Evolutionary conservation across 1,284 basidiomycete species (phyloP).

Genomic region (Austroboletus novae-zelandiae): DNA sequence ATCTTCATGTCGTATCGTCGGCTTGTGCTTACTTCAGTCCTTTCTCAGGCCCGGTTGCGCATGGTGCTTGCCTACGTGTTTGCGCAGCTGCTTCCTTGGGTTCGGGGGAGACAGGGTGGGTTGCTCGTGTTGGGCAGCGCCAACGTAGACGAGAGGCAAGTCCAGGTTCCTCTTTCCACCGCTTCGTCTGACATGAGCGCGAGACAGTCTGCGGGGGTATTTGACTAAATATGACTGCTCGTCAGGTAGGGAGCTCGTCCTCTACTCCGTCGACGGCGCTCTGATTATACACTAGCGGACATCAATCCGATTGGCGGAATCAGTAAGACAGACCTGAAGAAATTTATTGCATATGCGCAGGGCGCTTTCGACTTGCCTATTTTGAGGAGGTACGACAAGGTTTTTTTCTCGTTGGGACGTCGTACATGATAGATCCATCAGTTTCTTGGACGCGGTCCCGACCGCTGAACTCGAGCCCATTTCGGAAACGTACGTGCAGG

Average conservation of each 20-base stretch:
- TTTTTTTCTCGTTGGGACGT: background rate
- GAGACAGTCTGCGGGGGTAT: conserved; percentile 83
- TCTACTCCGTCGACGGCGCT: background rate
- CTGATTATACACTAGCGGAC: conserved; percentile 61
- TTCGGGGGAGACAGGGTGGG: conserved; percentile 80
- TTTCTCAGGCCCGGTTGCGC: conserved; percentile 73
- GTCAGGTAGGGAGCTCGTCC: conserved; percentile 50
- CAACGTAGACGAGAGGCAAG: conserved; percentile 94
- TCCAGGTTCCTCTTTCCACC: background rate
- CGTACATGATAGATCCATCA: conserved; percentile 31
- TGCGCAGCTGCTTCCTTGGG: conserved; percentile 95
- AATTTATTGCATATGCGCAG: conserved; percentile 87
- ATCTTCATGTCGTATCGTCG: background rate
- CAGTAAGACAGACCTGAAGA: conserved; percentile 96
- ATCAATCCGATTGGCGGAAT: conserved; percentile 98
- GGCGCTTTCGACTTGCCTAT: conserved; percentile 83
- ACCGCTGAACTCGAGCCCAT: conserved; percentile 98
- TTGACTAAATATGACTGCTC: conserved; percentile 97
- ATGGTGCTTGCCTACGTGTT: conserved; percentile 98
- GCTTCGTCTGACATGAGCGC: background rate
- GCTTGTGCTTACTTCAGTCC: background rate
- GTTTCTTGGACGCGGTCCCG: conserved; percentile 89
- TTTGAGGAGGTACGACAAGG: conserved; percentile 58
- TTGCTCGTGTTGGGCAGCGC: conserved; percentile 94
- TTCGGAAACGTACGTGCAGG: conserved; percentile 89